Evolutionary conservation across 225 moss, liverwort and hornwort genomes (phyloP), one percentile per base, ranked within the genome.

Genomic region (Ulota crispa): DNA sequence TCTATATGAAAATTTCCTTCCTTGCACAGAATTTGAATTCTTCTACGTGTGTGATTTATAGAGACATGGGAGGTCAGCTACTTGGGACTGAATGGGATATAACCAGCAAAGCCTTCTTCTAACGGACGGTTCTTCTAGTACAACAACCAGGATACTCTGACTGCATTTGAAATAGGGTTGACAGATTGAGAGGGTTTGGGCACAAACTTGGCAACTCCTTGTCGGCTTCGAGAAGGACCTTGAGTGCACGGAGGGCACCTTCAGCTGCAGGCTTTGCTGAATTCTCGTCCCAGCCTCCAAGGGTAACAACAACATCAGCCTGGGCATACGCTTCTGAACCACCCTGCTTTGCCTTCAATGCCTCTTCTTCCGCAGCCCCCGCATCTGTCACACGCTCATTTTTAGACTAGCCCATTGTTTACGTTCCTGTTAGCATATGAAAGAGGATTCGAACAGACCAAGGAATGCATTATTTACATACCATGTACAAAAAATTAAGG

Each of bases 241-340:
- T 96, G 52, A 99, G 87, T 36, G 99, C 99, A 79, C 91, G 90
- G 57, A 99, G 85, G 69, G 92, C 85, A 59, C 94, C 99, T 86
- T 95, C 93, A 21, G 96, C 96, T 52, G 91, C 90, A 78, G 93
- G 93, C 53, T 86, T 88, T n/a, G 92, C 91, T 28, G 96, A 83
- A 72, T 81, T 85, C 70, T 85, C 87, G 74, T 95, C 93, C 99
- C 99, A 96, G 69, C 92, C 94, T 80, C 92, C 86, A 19, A 99
- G 82, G 32, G 91, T 92, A 72, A 99, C 96, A 19, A 94, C 92
- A 65, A 91, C 99, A 93, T 99, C 99, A 82, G 96, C 94, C 62
- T 96, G 92, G 16, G 96, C 86, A 78, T 92, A 99, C 2, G 92
- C 86, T 80, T 89, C 78, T 34, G 69, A 83, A 9, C 92, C 89